Base-by-base conservation (phyloP, 1,284 basidiomycete species). In the Boletus smithii region DNA sequence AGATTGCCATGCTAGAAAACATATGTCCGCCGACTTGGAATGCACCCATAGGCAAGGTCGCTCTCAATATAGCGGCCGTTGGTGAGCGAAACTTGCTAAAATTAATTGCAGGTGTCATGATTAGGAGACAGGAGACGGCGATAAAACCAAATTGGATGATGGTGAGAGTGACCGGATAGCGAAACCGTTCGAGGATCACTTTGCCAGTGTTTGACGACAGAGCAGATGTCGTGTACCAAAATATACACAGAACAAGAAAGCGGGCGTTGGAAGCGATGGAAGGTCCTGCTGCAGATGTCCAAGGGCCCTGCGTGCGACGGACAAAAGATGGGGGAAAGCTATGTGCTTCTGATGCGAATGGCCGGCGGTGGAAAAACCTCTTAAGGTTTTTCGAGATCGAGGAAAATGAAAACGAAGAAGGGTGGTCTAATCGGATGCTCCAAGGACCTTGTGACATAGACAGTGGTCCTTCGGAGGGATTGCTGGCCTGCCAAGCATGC, bases 11-110 rank as follows among this genome's bases (percentile, higher is more conserved):
- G 56, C 91, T 95, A 23, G 91, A 92, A 63, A 97, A 95, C 58
- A 98, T 93, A 67, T 99, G 97, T 0, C 97, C 97, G n/a, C 88
- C 90, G 34, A 98, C 88, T 67, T 90, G 87, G 69, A 99, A 99
- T 47, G 90, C 76, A 23, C 92, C 93, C 89, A 98, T 95, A 5
- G 93, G 91, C 20, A 93, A 67, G 1, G 95, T 95, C 50, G 79
- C 88, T 50, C 71, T 72, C 17, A 98, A 61, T 53, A 97, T 92
- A 7, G 80, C 73, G 52, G 69, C 73, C 3, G 84, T 89, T 1
- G 94, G 94, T 18, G 65, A 60, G 31, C 88, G 80, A 30, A 95
- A 61, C 51, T 73, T 78, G 36, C 81, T 77, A 66, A 87, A 84
- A 32, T 79, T 80, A 20, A 91, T 69, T 36, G 76, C 58, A 16